Base-by-base conservation (phyloP, 2,329 filamentous ascomycete genomes). In the Pseudogymnoascus sp. region DNA sequence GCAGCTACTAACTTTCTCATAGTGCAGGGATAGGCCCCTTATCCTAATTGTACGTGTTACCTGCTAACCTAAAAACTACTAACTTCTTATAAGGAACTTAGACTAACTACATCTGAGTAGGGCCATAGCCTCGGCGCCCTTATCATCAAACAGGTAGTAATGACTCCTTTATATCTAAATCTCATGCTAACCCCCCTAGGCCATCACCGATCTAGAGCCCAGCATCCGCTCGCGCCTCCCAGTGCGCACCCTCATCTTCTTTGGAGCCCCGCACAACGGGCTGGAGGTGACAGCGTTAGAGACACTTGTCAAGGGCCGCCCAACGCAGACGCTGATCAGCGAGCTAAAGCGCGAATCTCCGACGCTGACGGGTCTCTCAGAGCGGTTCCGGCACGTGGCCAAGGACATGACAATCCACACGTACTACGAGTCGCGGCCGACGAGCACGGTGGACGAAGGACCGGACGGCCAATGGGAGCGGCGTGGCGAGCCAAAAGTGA, bases 191-290 rank as follows among this genome's bases (percentile, higher is more conserved):
- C 41, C 41, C 41, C 22, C 2, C 19, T 2, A 46, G 41, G 41
- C 41, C 22, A 46, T 46, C 41, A 46, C 41, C 22, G 22, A 46
- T 26, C 41, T 46, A n/a, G 41, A 46, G 41, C 41, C 41, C 11
- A 24, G 2, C 41, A 46, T 46, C 41, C 41, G 41, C 41, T 14
- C 41, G 4, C 22, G 19, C 11, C 41, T 46, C 41, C 41, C 22
- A 46, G 41, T 46, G 41, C 41, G 41, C 41, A 46, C 41, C 41
- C 41, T 59, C 33, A 59, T 59, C 22, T 59, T 59, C 33, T 37
- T 59, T 16, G 53, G n/a, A 19, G 53, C 33, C 16, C 53, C 53
- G 2, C 53, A 59, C 33, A 33, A 37, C 19, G 53, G 53, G 26
- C 28, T 59, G 0, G 33, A 59, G 2, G 53, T 59, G 16, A n/a